Conservation (phyloP, 2,329 filamentous ascomycete genomes). For the Monosporascus cannonballus region DNA sequence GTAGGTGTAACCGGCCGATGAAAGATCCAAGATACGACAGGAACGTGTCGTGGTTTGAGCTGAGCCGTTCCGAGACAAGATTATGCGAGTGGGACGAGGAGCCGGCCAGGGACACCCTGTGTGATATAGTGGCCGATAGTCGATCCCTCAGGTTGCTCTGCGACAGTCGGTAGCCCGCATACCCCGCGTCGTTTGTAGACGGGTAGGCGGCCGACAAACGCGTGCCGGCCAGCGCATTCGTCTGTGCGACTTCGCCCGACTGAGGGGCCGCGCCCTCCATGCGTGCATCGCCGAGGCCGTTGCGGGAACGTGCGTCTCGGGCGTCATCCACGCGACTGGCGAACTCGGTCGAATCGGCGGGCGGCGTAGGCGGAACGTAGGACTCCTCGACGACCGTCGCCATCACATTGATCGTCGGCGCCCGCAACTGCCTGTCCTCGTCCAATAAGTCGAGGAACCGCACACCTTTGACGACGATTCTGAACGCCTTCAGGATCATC, state of each 20-base stretch:
- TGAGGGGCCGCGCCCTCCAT: constrained; percentile 29
- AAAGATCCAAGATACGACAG: constrained; percentile 88
- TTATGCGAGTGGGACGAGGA: constrained; percentile 62
- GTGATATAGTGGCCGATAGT: constrained; percentile 53
- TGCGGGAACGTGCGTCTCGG: constrained; percentile 35
- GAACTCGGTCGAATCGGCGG: constrained; percentile 50
- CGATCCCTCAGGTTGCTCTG: constrained; percentile 36
- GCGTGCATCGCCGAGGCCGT: constrained; percentile 24
- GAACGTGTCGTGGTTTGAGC: constrained; percentile 77
- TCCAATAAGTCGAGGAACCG: constrained; percentile 83
- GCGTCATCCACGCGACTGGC: constrained; percentile 29
- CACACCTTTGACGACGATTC: constrained; percentile 85
- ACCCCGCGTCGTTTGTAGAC: constrained; percentile 21
- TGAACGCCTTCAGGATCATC: constrained; percentile 89
- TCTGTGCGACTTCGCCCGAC: constrained; percentile 30
- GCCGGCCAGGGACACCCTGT: constrained; percentile 71
- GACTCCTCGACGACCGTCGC: constrained; percentile 53
- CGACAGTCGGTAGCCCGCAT: constrained; percentile 27
- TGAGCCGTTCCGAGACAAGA: constrained; percentile 78
- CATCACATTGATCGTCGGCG: constrained; percentile 51
- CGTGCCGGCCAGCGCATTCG: constrained; percentile 33
- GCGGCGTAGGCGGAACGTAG: constrained; percentile 56
- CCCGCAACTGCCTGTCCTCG: constrained; percentile 48
- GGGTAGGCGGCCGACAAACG: constrained; percentile 41
- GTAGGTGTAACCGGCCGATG: constrained; percentile 81